A percentile compares a stretch with the other conserved stretches of the same genome.
Evolutionary conservation across 2,329 filamentous ascomycete genomes (phyloP).

Genomic region (Orbilia oligospora): DNA sequence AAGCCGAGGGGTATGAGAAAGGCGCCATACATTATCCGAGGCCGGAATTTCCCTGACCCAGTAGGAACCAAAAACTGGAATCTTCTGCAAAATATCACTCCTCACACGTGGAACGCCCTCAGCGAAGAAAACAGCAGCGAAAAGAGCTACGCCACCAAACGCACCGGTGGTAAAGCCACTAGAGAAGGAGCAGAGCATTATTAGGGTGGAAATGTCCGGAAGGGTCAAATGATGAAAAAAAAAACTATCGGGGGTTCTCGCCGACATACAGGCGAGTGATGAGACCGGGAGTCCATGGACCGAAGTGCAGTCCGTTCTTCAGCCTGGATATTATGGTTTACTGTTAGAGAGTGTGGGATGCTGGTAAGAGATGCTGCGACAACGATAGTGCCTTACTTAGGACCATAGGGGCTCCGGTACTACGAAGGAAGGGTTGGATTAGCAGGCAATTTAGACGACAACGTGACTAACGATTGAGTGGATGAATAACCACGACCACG

Average conservation of each 20-base stretch:
- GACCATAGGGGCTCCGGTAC: constrained; percentile 61
- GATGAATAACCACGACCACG: background rate
- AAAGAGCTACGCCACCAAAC: constrained; percentile 63
- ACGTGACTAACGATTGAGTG: background rate
- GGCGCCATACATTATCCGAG: constrained; percentile 63
- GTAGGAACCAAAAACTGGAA: constrained; percentile 63
- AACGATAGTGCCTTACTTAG: constrained; percentile 61
- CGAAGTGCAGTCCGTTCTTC: constrained; percentile 61
- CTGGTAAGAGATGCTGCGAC: background rate
- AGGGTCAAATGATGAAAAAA: background rate
- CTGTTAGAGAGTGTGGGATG: constrained; percentile 1
- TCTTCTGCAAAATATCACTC: constrained; percentile 63
- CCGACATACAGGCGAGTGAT: constrained; percentile 61
- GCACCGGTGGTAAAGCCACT: constrained; percentile 62
- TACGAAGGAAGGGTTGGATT: constrained; percentile 7
- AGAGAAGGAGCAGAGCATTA: background rate
- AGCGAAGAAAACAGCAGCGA: constrained; percentile 62
- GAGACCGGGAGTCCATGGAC: constrained; percentile 61
- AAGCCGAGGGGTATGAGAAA: background rate
- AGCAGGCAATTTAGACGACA: constrained; percentile 18
- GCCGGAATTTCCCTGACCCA: constrained; percentile 63
- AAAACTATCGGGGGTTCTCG: background rate
- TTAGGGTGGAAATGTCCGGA: constrained; percentile 5
- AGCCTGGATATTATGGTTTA: constrained; percentile 54
- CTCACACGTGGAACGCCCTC: constrained; percentile 64